These are phyloP conservation scores for Scutellaria galericulata DNA, from an alignment of 257 asterid genomes.

Conservation along the genomic window DNA sequence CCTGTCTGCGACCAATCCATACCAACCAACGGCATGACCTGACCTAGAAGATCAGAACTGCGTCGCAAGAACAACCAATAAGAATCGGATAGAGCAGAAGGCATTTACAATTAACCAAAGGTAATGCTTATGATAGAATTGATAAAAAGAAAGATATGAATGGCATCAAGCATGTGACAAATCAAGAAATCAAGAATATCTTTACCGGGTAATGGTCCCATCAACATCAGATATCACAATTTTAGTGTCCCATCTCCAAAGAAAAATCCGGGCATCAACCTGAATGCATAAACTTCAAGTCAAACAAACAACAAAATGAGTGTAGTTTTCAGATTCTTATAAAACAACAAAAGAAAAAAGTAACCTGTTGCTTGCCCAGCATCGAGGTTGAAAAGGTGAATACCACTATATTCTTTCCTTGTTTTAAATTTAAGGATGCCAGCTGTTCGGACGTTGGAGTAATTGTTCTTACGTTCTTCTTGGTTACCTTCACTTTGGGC, in stretches of 20 bases:
- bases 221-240: constrained; percentile 98
- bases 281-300: constrained; percentile 43
- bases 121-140: neutral
- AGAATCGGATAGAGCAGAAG: constrained; percentile 4
- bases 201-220: constrained; percentile 94
- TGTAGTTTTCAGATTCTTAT: neutral
- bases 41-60: constrained; percentile 96
- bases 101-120: constrained; percentile 1
- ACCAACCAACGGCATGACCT: constrained; percentile 98
- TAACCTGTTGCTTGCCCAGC: constrained; percentile 95
- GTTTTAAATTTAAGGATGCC: constrained; percentile 77
- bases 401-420: constrained; percentile 69
- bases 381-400: constrained; percentile 91
- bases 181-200: constrained; percentile 26
- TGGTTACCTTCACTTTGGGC: constrained; percentile 47
- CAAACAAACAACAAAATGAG: constrained; percentile 24
- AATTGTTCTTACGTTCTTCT: constrained; percentile 55
- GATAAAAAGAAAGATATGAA: constrained; percentile 2
- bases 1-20: constrained; percentile 98
- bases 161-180: constrained; percentile 18
- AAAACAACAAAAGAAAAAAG: neutral
- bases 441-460: constrained; percentile 84
- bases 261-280: constrained; percentile 92
- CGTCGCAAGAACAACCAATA: constrained; percentile 26
- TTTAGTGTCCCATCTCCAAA: constrained; percentile 89